A percentile compares a stretch with the other conserved stretches of the same genome.
These are phyloP conservation scores for Cercophora sp. DNA, from an alignment of 495 filamentous ascomycete species.

Conservation along the genomic window DNA sequence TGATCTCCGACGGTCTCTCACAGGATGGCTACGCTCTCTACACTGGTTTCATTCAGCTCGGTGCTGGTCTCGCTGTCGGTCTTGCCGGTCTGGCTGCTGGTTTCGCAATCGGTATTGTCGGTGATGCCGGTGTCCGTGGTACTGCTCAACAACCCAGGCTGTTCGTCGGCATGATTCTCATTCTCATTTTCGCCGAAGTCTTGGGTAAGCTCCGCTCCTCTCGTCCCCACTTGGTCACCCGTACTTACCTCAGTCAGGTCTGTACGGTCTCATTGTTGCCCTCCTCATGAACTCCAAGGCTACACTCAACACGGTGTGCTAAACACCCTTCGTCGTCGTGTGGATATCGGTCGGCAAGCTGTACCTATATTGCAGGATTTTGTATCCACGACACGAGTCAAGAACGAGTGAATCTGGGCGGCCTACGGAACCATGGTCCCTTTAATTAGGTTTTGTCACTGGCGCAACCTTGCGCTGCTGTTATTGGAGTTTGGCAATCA, in stretches of 20 bases:
- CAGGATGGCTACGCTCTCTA: slow-evolving; percentile 77
- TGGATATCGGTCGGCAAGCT: slow-evolving; percentile 22
- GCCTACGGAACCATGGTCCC: neutral
- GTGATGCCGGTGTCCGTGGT: slow-evolving; percentile 97
- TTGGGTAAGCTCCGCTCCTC: slow-evolving; percentile 61
- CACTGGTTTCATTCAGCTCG: slow-evolving; percentile 95
- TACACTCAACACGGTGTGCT: slow-evolving; percentile 47
- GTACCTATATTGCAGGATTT: slow-evolving; percentile 14
- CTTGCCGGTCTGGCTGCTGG: slow-evolving; percentile 95
- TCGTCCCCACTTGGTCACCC: slow-evolving; percentile 2
- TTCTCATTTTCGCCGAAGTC: slow-evolving; percentile 99
- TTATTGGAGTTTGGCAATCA: slow-evolving; percentile 17
- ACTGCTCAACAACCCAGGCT: slow-evolving; percentile 95
- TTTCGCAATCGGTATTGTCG: slow-evolving; percentile 98
- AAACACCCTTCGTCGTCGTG: neutral
- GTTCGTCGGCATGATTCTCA: slow-evolving; percentile 99
- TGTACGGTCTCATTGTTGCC: slow-evolving; percentile 97
- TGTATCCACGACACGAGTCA: slow-evolving; percentile 11
- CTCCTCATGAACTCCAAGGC: slow-evolving; percentile 97
- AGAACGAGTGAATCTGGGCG: neutral
- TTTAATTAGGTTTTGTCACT: slow-evolving; percentile 8
- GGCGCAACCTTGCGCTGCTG: neutral
- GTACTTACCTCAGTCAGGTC: slow-evolving; percentile 51
- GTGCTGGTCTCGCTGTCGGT: slow-evolving; percentile 94
- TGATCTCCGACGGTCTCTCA: slow-evolving; percentile 87